These are phyloP conservation scores for Ascobolus immersus DNA, from an alignment of 495 filamentous ascomycete species.

Conservation along the genomic window DNA sequence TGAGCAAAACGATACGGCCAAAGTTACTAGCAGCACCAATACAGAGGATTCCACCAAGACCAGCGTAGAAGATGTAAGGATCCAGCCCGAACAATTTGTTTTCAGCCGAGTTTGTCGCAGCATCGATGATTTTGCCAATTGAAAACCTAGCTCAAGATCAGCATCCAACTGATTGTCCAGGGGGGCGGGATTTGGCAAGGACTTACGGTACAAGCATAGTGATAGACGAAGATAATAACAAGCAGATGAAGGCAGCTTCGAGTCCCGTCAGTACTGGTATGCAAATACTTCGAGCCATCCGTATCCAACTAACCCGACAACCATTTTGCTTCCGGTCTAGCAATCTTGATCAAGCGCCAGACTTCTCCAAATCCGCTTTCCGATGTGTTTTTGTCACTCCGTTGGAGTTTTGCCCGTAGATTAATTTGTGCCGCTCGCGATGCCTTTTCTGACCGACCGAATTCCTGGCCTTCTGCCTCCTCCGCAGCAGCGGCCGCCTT, in stretches of 20 bases:
- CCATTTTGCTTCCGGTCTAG: constrained; percentile 52
- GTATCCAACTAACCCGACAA: constrained; percentile 23
- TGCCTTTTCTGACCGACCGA: constrained; percentile 50
- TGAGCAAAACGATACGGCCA: constrained; percentile 69
- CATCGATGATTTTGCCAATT: constrained; percentile 82
- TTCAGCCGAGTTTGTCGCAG: constrained; percentile 35
- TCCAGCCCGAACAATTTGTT: constrained; percentile 45
- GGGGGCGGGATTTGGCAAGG: neutral
- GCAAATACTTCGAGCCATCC: too few species aligned
- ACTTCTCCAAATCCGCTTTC: constrained; percentile 48
- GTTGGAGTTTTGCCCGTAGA: constrained; percentile 65
- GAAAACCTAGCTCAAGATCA: constrained; percentile 30
- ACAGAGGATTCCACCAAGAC: constrained; percentile 38
- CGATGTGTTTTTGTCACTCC: constrained; percentile 38
- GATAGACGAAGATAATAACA: constrained; percentile 66
- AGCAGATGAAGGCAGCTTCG: constrained; percentile 45
- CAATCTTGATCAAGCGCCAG: constrained; percentile 71
- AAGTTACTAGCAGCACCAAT: constrained; percentile 72
- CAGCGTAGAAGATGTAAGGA: constrained; percentile 51
- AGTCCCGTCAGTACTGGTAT: neutral
- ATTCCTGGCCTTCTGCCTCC: constrained; percentile 31
- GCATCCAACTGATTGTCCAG: constrained; percentile 1
- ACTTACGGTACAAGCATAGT: constrained; percentile 63
- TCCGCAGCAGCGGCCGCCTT: constrained; percentile 20
- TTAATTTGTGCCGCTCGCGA: constrained; percentile 73